Evolutionary conservation across 441 rosid genomes (phyloP).

Genomic region (Adansonia grandidieri): DNA sequence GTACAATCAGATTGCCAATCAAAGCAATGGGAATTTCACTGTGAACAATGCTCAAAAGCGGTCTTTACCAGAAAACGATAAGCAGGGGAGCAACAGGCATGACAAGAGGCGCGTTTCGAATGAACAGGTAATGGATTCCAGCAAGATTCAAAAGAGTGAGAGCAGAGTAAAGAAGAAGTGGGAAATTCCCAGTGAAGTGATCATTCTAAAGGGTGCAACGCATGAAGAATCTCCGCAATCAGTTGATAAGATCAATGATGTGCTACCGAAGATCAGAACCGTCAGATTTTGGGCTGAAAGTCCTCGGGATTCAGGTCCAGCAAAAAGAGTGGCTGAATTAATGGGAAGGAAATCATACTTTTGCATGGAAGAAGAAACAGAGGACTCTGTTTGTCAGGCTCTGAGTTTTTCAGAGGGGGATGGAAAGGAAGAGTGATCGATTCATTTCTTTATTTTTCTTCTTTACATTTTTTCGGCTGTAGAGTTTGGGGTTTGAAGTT

Average conservation of each 20-base stretch:
- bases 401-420: slow-evolving; percentile 56
- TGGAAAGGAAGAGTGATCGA: slow-evolving; percentile 28
- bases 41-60: slow-evolving; percentile 65
- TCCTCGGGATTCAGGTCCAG: slow-evolving; percentile 91
- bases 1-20: slow-evolving; percentile 54
- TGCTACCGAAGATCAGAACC: slow-evolving; percentile 74
- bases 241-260: slow-evolving; percentile 31
- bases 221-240: slow-evolving; percentile 44
- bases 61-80: slow-evolving; percentile 70
- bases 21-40: slow-evolving; percentile 31
- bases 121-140: slow-evolving; percentile 34
- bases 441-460: background rate
- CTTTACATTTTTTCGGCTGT: background rate
- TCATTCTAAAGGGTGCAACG: slow-evolving; percentile 39
- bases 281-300: slow-evolving; percentile 53
- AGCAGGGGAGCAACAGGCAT: slow-evolving; percentile 54
- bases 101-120: slow-evolving; percentile 72
- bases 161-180: slow-evolving; percentile 82
- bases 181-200: slow-evolving; percentile 71
- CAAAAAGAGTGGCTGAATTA: slow-evolving; percentile 82
- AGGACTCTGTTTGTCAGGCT: slow-evolving; percentile 55
- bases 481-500: background rate
- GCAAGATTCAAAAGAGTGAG: slow-evolving; percentile 42
- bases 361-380: slow-evolving; percentile 37
- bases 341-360: slow-evolving; percentile 64